These are phyloP conservation scores for Rhexocercosporidium sp. DNA, from an alignment of 2,329 filamentous ascomycete genomes.

Conservation along the genomic window DNA sequence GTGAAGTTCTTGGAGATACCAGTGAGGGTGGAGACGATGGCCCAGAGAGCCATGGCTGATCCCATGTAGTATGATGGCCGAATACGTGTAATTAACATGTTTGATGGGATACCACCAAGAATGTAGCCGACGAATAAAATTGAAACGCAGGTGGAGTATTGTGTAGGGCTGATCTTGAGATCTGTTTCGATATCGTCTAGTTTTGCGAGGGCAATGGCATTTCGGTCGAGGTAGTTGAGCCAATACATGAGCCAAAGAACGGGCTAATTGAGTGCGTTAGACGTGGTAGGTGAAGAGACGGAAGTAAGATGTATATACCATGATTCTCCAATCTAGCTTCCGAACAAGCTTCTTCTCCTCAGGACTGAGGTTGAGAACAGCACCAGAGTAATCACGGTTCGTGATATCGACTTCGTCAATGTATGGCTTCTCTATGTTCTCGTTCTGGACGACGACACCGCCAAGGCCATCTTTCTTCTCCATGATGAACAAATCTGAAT, in stretches of 20 bases:
- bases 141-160: slow-evolving; percentile 39
- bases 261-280: slow-evolving; percentile 25
- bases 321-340: slow-evolving; percentile 17
- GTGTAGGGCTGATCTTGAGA: slow-evolving; percentile 42
- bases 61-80: slow-evolving; percentile 51
- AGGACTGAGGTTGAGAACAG: slow-evolving; percentile 1
- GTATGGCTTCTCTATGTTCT: slow-evolving; percentile 3
- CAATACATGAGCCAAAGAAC: slow-evolving; percentile 38
- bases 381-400: slow-evolving; percentile 14
- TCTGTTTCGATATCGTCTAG: slow-evolving; percentile 27
- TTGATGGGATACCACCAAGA: slow-evolving; percentile 43
- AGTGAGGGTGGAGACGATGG: slow-evolving; percentile 55
- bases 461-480: slow-evolving; percentile 10
- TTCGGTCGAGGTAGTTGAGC: slow-evolving; percentile 44
- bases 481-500: not conserved
- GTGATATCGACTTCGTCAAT: not conserved
- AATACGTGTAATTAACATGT: slow-evolving; percentile 45
- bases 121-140: slow-evolving; percentile 41
- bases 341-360: slow-evolving; percentile 7
- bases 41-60: slow-evolving; percentile 53
- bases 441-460: slow-evolving; percentile 7
- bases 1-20: slow-evolving; percentile 47
- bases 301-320: not conserved
- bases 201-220: slow-evolving; percentile 29
- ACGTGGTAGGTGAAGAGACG: not conserved